Evolutionary conservation across 805 yeast species (phyloP).

Genomic region (Yarrowia sp.): DNA sequence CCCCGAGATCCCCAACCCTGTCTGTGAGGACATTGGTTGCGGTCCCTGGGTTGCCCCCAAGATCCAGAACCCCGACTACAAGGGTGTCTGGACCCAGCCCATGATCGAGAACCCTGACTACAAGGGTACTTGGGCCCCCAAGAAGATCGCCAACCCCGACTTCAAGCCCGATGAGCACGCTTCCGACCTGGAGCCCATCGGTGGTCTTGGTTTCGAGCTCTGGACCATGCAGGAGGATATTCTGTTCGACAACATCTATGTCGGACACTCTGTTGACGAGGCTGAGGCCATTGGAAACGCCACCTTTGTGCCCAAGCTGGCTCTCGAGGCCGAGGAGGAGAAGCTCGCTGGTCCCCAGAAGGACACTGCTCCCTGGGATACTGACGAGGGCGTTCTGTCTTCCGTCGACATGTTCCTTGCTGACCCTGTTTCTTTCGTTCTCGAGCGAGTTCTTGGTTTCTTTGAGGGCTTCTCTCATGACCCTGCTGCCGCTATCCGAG

Average conservation of each 20-base stretch:
- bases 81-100: constrained; percentile 75
- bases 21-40: constrained; percentile 57
- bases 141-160: constrained; percentile 60
- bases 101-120: constrained; percentile 65
- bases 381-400: constrained; percentile 17
- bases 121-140: constrained; percentile 72
- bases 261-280: constrained; percentile 74
- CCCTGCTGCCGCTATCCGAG: constrained; percentile 37
- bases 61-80: constrained; percentile 62
- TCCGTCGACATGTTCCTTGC: constrained; percentile 35
- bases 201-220: constrained; percentile 79
- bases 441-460: constrained; percentile 35
- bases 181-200: constrained; percentile 58
- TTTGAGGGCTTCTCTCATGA: constrained; percentile 34
- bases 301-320: constrained; percentile 53
- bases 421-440: constrained; percentile 38
- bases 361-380: constrained; percentile 24
- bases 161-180: constrained; percentile 57
- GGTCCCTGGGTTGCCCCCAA: constrained; percentile 71
- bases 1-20: constrained; percentile 69
- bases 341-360: constrained; percentile 11
- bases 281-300: constrained; percentile 78
- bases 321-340: constrained; percentile 34
- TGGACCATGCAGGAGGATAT: constrained; percentile 79
- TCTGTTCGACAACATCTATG: constrained; percentile 73